Percentiles rank a stretch among this genome's conserved stretches.
Conservation (phyloP, 176 grass and related monocot genomes). For the Areca catechu region DNA sequence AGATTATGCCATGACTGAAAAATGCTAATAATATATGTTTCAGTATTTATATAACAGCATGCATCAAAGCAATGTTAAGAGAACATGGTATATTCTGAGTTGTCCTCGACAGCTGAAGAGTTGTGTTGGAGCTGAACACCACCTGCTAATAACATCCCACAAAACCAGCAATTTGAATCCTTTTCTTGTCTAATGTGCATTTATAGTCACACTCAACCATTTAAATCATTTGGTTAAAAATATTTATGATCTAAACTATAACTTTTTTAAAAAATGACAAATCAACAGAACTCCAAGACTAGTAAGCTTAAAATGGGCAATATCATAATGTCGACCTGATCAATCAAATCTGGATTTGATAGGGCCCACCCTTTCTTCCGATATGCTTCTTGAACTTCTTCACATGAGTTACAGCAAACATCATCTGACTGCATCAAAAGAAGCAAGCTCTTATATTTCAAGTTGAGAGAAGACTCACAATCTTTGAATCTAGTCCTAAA, state of each 20-base stretch:
- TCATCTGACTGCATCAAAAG: conserved; percentile 62
- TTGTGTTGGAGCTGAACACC: too few species aligned
- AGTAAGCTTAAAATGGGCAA: conserved; percentile 3
- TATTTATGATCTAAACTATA: background rate
- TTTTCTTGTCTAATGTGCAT: too few species aligned
- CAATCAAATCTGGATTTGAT: conserved; percentile 74
- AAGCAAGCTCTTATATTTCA: background rate
- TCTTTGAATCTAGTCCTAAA: background rate
- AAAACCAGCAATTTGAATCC: too few species aligned
- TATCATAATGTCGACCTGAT: conserved; percentile 49
- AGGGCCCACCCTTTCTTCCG: conserved; percentile 92
- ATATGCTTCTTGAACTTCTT: conserved; percentile 96
- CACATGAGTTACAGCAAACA: conserved; percentile 94
- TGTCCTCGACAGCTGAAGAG: too few species aligned
- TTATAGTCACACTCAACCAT: background rate
- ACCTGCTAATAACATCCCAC: too few species aligned
- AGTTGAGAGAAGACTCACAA: too few species aligned
- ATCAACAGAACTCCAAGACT: background rate
- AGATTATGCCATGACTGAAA: too few species aligned
- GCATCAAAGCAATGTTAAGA: too few species aligned
- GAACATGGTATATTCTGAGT: too few species aligned
- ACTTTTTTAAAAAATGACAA: background rate
- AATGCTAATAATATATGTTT: too few species aligned
- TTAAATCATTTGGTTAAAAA: conserved; percentile 4
- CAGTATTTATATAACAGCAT: too few species aligned